phyloP scores from a whole-genome alignment of 345 rosid genomes.

The Kandelia obovata region DNA sequence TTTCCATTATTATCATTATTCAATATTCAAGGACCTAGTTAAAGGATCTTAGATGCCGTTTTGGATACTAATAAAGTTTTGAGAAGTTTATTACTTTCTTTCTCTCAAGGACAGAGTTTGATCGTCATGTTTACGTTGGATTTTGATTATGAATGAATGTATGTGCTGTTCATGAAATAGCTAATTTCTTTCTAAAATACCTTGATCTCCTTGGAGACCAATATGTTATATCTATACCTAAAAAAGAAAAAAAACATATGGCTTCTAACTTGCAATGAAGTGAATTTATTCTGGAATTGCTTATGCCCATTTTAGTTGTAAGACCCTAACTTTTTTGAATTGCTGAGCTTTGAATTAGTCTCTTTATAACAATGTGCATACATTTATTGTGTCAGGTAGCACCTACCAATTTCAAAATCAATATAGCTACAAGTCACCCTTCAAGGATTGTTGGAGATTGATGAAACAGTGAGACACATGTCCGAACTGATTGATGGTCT shows the following conservation, averaged over 20 bases:
- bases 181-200: not conserved
- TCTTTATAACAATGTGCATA: conserved; percentile 3
- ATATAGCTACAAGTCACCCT: conserved; percentile 11
- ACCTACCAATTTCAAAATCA: not conserved
- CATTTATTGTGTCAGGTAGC: conserved; percentile 28
- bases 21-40: no score
- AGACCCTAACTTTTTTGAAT: not conserved
- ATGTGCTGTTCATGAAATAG: not conserved
- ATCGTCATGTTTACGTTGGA: not conserved
- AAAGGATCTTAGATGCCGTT: no score
- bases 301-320: no score
- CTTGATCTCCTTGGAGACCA: no score
- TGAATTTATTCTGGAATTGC: no score
- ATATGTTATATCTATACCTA: no score
- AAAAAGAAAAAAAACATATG: no score
- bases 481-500: conserved; percentile 88
- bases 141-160: not conserved
- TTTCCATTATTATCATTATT: not conserved
- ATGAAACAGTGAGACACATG: conserved; percentile 56
- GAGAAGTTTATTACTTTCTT: no score
- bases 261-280: no score
- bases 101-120: not conserved
- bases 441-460: conserved; percentile 21
- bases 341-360: not conserved
- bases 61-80: no score